Evolutionary conservation across 2,329 filamentous ascomycete species (phyloP).

Genomic region (Alternaria conjuncta): DNA sequence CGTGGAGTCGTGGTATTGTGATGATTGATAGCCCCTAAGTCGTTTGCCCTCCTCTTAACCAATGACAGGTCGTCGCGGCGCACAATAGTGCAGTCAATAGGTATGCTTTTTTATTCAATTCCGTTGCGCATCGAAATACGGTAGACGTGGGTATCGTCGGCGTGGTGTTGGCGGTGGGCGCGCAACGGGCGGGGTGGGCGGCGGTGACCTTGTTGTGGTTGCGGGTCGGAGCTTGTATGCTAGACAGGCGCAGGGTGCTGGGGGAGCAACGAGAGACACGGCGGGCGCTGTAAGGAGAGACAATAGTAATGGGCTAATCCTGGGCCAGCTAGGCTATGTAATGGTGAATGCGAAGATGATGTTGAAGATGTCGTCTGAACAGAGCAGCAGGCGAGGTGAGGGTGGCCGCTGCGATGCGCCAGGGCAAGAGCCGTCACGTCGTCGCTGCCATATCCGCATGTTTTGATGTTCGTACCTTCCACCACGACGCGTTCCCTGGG

Average conservation of each 20-base stretch:
- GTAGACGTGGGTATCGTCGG: not conserved
- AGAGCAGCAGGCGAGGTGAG: not conserved
- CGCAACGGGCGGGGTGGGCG: conserved; percentile 21
- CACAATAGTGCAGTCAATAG: conserved; percentile 14
- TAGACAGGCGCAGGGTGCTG: conserved; percentile 17
- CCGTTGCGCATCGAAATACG: conserved; percentile 16
- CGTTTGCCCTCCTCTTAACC: conserved; percentile 21
- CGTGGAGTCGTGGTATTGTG: conserved; percentile 21
- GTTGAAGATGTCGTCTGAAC: not conserved
- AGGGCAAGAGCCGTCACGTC: conserved; percentile 21
- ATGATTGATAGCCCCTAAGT: conserved; percentile 13
- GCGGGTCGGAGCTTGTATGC: conserved; percentile 20
- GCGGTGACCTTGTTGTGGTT: conserved; percentile 22
- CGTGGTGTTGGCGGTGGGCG: conserved; percentile 15
- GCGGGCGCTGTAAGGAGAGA: conserved; percentile 18
- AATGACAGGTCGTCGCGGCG: conserved; percentile 11
- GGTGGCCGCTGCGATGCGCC: conserved; percentile 19
- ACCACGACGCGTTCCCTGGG: conserved; percentile 19
- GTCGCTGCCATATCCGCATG: conserved; percentile 33
- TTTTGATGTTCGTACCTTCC: conserved; percentile 29
- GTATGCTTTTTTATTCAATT: conserved; percentile 12
- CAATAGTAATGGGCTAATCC: conserved; percentile 3
- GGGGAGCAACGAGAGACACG: conserved; percentile 20
- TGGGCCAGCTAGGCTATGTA: conserved; percentile 12
- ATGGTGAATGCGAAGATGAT: not conserved